These are phyloP conservation scores for Aspergillus sp. DNA, from an alignment of 2,329 filamentous ascomycete species.

Conservation along the genomic window DNA sequence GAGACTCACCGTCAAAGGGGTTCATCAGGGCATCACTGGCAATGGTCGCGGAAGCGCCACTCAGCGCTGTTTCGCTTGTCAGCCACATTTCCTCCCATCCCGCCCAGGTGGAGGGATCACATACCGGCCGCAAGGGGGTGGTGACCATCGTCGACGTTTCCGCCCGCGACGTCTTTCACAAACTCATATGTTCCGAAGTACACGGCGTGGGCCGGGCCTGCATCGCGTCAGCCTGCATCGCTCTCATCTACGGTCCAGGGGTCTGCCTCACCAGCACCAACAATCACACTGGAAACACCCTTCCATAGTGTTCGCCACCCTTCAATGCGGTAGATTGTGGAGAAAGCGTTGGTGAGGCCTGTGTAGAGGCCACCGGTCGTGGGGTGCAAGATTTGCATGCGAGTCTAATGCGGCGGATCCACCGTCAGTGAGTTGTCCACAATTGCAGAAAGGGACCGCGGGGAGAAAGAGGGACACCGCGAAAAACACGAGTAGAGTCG, in stretches of 20 bases:
- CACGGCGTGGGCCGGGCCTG: conserved; percentile 93
- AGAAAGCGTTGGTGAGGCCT: conserved; percentile 86
- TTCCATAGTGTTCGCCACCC: conserved; percentile 91
- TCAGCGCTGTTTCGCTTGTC: conserved; percentile 67
- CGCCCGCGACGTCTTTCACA: conserved; percentile 93
- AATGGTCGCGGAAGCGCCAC: conserved; percentile 92
- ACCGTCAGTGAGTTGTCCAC: conserved; percentile 4
- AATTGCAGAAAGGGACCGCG: background rate
- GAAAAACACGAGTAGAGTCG: conserved; percentile 18
- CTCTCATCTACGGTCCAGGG: background rate
- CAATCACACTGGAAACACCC: conserved; percentile 92
- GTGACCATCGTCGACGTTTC: conserved; percentile 79
- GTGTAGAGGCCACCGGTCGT: conserved; percentile 78
- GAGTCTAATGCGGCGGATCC: conserved; percentile 61
- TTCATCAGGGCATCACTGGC: conserved; percentile 99
- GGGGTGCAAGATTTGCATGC: conserved; percentile 95
- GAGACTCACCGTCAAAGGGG: conserved; percentile 82
- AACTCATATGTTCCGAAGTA: conserved; percentile 98
- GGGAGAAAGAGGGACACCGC: background rate
- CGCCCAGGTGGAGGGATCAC: conserved; percentile 21
- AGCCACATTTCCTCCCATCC: conserved; percentile 25
- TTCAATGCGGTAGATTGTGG: conserved; percentile 87
- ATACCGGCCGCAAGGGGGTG: conserved; percentile 90
- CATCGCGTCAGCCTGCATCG: conserved; percentile 21
- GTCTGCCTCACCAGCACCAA: conserved; percentile 75